Conservation (phyloP, 225 moss, liverwort and hornwort genomes). For the Bryum argenteum region DNA sequence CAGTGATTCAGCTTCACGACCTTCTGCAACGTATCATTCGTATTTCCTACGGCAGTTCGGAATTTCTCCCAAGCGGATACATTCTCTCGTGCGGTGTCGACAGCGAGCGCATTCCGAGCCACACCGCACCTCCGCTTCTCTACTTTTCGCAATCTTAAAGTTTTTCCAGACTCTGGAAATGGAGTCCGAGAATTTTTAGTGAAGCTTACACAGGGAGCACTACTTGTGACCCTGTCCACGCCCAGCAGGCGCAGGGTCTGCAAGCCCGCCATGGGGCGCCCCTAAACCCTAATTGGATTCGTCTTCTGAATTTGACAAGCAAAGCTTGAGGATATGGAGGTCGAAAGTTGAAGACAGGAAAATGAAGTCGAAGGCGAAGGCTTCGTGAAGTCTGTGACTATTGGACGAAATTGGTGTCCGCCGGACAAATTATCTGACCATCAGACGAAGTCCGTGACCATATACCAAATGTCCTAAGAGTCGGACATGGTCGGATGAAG, state of each 20-base stretch:
- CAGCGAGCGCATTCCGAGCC: slow-evolving; percentile 39
- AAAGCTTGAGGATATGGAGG: not conserved
- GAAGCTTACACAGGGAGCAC: slow-evolving; percentile 10
- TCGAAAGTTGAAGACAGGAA: not conserved
- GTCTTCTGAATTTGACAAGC: not conserved
- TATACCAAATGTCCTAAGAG: too few relatives aligned
- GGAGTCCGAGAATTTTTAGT: slow-evolving; percentile 11
- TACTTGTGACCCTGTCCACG: slow-evolving; percentile 9
- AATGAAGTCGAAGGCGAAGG: not conserved
- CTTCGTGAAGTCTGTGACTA: not conserved
- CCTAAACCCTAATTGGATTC: not conserved
- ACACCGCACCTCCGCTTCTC: slow-evolving; percentile 17
- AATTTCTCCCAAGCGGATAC: slow-evolving; percentile 44
- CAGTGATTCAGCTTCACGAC: slow-evolving; percentile 80
- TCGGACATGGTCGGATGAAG: too few relatives aligned
- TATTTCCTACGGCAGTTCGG: slow-evolving; percentile 43
- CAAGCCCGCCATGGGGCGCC: slow-evolving; percentile 35
- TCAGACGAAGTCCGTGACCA: too few relatives aligned
- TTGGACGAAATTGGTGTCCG: not conserved
- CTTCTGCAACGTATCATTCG: slow-evolving; percentile 61
- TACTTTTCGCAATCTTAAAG: slow-evolving; percentile 13
- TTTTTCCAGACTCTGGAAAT: not conserved
- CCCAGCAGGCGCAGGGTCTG: slow-evolving; percentile 38
- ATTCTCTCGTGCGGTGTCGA: slow-evolving; percentile 30
- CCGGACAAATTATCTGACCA: too few relatives aligned